A percentile compares a stretch with the other conserved stretches of the same genome.
These are phyloP conservation scores for Talaromyces atroroseus DNA, from an alignment of 2,329 filamentous ascomycete genomes.

Conservation along the genomic window DNA sequence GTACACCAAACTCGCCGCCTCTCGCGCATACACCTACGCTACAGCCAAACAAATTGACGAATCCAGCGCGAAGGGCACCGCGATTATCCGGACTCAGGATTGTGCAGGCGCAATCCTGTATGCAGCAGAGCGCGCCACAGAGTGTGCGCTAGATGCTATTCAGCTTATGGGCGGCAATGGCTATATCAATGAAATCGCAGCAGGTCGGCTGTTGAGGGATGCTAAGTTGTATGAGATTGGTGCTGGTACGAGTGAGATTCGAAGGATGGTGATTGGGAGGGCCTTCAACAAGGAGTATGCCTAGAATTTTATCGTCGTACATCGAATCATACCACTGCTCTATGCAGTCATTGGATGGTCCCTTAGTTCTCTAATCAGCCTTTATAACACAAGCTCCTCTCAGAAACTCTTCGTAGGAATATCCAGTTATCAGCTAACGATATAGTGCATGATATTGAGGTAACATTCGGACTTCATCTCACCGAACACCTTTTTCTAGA, in stretches of 20 bases:
- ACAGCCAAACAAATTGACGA: constrained; percentile 79
- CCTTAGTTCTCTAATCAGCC: no score
- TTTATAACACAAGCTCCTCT: no score
- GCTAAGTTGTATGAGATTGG: constrained; percentile 91
- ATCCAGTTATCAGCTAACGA: neutral
- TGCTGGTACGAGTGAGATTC: constrained; percentile 88
- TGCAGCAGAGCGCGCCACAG: constrained; percentile 56
- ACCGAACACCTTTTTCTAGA: no score
- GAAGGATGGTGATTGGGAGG: constrained; percentile 88
- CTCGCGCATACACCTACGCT: constrained; percentile 78
- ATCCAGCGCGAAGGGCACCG: constrained; percentile 41
- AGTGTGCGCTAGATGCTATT: constrained; percentile 59
- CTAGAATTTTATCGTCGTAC: neutral
- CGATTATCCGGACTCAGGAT: constrained; percentile 72
- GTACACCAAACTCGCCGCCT: constrained; percentile 88
- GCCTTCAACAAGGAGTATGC: constrained; percentile 83
- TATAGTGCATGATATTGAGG: no score
- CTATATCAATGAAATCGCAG: constrained; percentile 92
- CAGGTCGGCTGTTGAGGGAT: constrained; percentile 73
- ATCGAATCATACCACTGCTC: neutral
- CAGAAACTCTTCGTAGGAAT: neutral
- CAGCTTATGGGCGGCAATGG: constrained; percentile 94
- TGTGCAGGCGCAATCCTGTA: constrained; percentile 93
- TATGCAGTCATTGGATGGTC: no score
- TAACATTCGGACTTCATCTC: no score